Evolutionary conservation across 2,329 filamentous ascomycete genomes (phyloP).

Genomic region (Phoma sp.): DNA sequence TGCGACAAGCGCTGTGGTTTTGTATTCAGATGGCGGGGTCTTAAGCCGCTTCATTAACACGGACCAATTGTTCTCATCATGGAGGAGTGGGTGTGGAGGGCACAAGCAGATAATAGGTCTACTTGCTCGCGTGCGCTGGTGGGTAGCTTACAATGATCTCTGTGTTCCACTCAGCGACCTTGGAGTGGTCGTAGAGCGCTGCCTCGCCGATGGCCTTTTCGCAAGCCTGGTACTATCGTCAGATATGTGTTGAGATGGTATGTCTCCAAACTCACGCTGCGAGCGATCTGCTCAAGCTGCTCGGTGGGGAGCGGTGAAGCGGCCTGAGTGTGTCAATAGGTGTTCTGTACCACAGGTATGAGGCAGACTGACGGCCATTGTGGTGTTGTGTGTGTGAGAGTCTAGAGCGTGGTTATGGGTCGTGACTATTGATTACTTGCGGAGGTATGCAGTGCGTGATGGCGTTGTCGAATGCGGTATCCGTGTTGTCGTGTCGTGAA

Average conservation of each 20-base stretch:
- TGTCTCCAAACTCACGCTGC: conserved; percentile 27
- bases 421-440: background rate
- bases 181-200: conserved; percentile 84
- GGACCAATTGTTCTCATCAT: conserved; percentile 93
- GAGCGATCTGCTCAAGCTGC: conserved; percentile 40
- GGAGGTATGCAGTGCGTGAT: background rate
- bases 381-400: conserved; percentile 10
- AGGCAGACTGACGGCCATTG: conserved; percentile 37
- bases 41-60: conserved; percentile 96
- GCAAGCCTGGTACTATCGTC: conserved; percentile 69
- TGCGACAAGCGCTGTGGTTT: conserved; percentile 75
- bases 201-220: conserved; percentile 74
- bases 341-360: background rate
- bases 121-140: conserved; percentile 7
- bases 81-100: conserved; percentile 5
- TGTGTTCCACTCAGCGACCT: conserved; percentile 88
- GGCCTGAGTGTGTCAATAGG: conserved; percentile 3
- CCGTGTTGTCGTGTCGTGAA: conserved; percentile 26
- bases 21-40: conserved; percentile 83
- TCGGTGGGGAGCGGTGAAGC: conserved; percentile 42
- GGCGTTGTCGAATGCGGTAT: conserved; percentile 9
- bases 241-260: conserved; percentile 3
- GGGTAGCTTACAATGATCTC: conserved; percentile 78
- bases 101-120: conserved; percentile 1
- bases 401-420: background rate